Base-by-base conservation (phyloP, 345 rosid species). In the Iberis pinnata region DNA sequence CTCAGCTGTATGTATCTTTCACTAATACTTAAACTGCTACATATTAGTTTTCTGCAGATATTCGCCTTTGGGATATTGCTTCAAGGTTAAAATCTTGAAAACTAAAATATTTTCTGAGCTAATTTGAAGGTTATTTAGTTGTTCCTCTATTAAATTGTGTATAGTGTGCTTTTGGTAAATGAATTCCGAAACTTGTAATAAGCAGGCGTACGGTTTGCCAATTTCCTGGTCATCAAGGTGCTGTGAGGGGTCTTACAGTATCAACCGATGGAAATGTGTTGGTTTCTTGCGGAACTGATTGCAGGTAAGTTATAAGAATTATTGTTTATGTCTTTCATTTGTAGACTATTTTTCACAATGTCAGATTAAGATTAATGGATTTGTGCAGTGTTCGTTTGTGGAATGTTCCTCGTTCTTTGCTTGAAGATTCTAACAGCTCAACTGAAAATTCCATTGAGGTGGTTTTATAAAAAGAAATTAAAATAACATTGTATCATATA, bases 211-310 rank as follows among this genome's bases (percentile, higher is more conserved):
- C 97, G 7, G 80, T 92, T 43, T 81, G 89, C 54, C 92, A 73
- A 18, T 93, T 81, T 75, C 94, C 95, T 41, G 99, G 97, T 38
- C 97, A 88, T 74, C 87, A 79, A 71, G 99, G 95, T 45, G 87
- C 94, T 55, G 90, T 88, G 43, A 78, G 76, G 40, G 99, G 99
- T 41, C 76, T 93, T 77, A 69, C 94, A 18, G 95, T 58, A 18
- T 88, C 99, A 14, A 86, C 97, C 3, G 92, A 93, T 78, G 99
- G 97, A 37, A 65, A 63, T 29, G 60, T 76, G 40, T 70, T 88
- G 29, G 81, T 93, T 43, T 93, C 97, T 8, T 88, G 99, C 9
- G 97, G 99, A 67, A 75, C 73, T 56, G 99, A 88, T 76, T 69
- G 81, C 90, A 82, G 81, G 94, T 88, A 88, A 80, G 85, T 17